A percentile compares a stretch with the other conserved stretches of the same genome.
Evolutionary conservation across 208 protist species (phyloP).

Genomic region (Angomonas ambiguus): DNA sequence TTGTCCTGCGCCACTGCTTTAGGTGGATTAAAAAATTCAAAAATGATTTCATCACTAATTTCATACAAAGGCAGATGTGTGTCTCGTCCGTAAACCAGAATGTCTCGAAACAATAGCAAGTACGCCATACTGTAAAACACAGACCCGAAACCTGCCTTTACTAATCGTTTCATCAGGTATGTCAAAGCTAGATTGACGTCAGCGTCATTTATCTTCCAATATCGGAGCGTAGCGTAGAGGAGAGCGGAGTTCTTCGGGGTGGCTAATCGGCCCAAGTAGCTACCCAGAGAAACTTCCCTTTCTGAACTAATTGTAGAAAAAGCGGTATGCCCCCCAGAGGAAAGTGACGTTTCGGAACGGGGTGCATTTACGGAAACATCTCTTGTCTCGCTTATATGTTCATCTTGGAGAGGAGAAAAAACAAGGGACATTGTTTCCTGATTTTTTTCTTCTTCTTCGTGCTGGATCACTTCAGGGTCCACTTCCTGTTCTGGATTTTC

Average conservation of each 20-base stretch:
- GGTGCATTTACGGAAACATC: constrained; percentile 7
- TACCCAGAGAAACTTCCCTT: constrained; percentile 62
- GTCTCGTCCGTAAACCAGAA: constrained; percentile 58
- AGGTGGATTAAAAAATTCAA: constrained; percentile 81
- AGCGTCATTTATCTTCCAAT: constrained; percentile 74
- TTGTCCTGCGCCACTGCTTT: constrained; percentile 56
- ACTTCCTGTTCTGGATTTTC: neutral
- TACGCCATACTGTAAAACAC: constrained; percentile 78
- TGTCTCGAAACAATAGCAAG: constrained; percentile 69
- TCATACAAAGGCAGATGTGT: constrained; percentile 65
- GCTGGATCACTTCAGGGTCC: neutral
- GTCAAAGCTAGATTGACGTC: constrained; percentile 78
- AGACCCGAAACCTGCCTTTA: constrained; percentile 39
- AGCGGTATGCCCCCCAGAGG: constrained; percentile 29
- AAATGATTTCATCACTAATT: constrained; percentile 76
- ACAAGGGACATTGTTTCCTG: neutral
- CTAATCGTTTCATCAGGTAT: constrained; percentile 62
- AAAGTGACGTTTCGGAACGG: constrained; percentile 18
- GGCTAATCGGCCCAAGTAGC: constrained; percentile 63
- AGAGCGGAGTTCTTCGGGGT: constrained; percentile 59
- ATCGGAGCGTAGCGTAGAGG: constrained; percentile 58
- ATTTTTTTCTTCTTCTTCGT: neutral
- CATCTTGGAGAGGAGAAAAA: constrained; percentile 1
- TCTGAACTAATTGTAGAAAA: constrained; percentile 60
- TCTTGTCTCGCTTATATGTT: neutral